Evolutionary conservation across 805 yeast genomes (phyloP), one percentile per base, ranked within the genome.

Genomic region (Jamesozyma jinghongensis): DNA sequence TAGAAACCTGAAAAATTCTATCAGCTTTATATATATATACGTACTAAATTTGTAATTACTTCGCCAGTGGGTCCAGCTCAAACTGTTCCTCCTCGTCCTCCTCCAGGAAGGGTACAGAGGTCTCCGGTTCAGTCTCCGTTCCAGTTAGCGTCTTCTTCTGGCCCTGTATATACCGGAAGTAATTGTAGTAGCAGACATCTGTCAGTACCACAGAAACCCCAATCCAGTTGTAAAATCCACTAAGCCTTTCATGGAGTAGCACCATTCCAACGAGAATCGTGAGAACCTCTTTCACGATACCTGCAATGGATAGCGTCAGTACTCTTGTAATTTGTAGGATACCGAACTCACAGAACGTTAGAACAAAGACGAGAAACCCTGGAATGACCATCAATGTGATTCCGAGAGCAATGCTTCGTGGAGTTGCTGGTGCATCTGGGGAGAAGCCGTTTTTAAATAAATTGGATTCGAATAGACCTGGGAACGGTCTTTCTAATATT

Each of bases 301-400:
- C 98, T 0, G 94, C 94, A 33, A 92, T 76, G 5, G 94, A 80
- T 25, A 92, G 64, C 0, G 98, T 88, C 34, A 88, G 69, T 12
- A 92, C 86, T 41, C 85, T 83, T 0, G 96, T 84, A 33, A 80
- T 75, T 41, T 83, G 81, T 39, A 92, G 70, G 6, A 92, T 75
- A 42, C 83, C 79, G 63, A 85, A 88, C 60, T 90, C 98, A 51
- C 85, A 77, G 2, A 86, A 63, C 0, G 96, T 90, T 90, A 92
- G 82, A 57, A 83, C 73, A 55, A 88, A 88, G 2, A 95, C 97
- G 31, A 85, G 63, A 2, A 84, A 46, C 0, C 97, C 97, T 0
- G 98, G 98, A 16, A 86, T 66, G 4, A 81, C 52, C 54, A 90
- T 65, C 29, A 86, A 60, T 0, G 71, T 29, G 4, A 81, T 51